phyloP scores from a whole-genome alignment of 1,139 yeast genomes.

The Scheffersomyces titani region DNA sequence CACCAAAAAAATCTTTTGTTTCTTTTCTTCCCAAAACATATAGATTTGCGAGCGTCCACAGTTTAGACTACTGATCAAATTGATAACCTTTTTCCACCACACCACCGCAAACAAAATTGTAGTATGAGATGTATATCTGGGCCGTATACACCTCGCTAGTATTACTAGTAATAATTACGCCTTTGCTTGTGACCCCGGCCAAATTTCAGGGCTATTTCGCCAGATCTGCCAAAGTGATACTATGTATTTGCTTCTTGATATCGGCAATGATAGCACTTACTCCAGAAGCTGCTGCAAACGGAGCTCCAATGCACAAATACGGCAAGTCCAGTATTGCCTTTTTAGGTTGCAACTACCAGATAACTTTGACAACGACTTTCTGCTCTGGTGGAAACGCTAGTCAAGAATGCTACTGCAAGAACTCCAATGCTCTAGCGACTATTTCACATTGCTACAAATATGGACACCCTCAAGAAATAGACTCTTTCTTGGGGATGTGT shows the following conservation, averaged over 20 bases:
- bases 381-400: conserved; percentile 15
- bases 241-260: conserved; percentile 19
- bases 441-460: conserved; percentile 37
- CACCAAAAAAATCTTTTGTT: background rate
- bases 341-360: conserved; percentile 32
- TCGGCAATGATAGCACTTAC: conserved; percentile 26
- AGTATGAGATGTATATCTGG: background rate
- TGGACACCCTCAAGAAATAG: conserved; percentile 25
- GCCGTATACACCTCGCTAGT: background rate
- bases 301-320: conserved; percentile 38
- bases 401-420: conserved; percentile 28
- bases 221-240: background rate
- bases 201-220: background rate
- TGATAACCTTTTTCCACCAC: background rate
- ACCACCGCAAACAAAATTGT: background rate
- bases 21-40: conserved; percentile 1
- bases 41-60: background rate
- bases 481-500: conserved; percentile 29
- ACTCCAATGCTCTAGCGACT: conserved; percentile 40
- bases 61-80: background rate
- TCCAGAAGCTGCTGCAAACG: conserved; percentile 31
- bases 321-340: conserved; percentile 32
- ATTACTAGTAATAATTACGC: background rate
- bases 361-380: conserved; percentile 22
- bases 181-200: background rate